Conservation (phyloP, 202 grass and related monocot genomes). For the Hordeum pubiflorum region DNA sequence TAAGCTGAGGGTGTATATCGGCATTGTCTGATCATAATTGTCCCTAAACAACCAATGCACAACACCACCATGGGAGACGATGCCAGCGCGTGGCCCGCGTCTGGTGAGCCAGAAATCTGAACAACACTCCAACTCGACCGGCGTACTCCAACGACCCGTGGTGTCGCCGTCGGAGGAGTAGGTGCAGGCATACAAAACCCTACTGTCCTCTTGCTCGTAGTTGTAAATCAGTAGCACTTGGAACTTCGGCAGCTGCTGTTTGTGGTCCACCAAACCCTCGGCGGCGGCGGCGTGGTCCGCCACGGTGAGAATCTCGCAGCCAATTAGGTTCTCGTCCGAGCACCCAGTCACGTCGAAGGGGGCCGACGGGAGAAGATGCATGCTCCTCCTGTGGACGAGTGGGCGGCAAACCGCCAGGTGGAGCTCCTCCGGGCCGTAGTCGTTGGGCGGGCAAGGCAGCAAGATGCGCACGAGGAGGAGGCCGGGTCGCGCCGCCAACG, state of each 20-base stretch:
- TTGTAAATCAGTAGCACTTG: not conserved
- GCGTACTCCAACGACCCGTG: not conserved
- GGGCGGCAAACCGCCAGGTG: not conserved
- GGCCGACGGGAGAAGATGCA: not conserved
- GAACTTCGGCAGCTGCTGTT: not conserved
- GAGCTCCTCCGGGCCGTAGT: not conserved
- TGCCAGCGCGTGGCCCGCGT: not conserved
- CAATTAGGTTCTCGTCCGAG: not conserved
- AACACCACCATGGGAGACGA: not conserved
- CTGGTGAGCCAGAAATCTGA: not conserved
- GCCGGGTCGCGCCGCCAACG: not conserved
- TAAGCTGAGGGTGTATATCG: not conserved
- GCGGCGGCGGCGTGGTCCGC: not conserved
- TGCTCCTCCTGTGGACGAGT: not conserved
- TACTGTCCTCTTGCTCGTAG: too few species aligned
- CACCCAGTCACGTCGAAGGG: not conserved
- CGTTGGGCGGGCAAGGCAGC: not conserved
- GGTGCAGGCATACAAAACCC: not conserved
- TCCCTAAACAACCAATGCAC: not conserved
- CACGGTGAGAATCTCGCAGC: not conserved
- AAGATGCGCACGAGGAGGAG: not conserved
- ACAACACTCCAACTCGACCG: not conserved
- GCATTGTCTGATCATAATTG: not conserved
- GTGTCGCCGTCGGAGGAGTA: not conserved
- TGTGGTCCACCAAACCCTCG: not conserved